Conservation (phyloP, 2,329 filamentous ascomycete species). For the Sporothrix globosa region DNA sequence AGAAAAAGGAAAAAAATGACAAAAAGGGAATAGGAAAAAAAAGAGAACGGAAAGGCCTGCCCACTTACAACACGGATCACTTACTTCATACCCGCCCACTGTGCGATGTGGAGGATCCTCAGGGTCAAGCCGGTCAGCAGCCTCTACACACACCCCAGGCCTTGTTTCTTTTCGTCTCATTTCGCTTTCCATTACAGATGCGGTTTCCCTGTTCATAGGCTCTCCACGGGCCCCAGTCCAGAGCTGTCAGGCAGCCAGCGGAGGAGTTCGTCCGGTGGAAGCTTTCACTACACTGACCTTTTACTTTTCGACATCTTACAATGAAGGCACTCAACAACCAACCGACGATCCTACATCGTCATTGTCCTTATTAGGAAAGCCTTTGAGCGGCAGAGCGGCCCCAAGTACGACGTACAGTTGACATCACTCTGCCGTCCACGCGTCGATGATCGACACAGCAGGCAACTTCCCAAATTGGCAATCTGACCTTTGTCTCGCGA, state of each 20-base stretch:
- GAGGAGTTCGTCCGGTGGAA: conserved; percentile 23
- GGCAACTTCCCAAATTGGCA: conserved; percentile 2
- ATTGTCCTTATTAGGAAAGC: background rate
- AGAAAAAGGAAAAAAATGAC: background rate
- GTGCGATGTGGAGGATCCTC: background rate
- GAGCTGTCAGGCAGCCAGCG: background rate
- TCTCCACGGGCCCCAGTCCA: background rate
- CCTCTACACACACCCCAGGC: conserved; percentile 12
- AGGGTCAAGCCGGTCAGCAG: background rate
- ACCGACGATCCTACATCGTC: background rate
- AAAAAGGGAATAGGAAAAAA: background rate
- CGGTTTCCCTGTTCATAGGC: background rate
- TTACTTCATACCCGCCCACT: background rate
- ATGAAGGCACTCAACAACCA: background rate
- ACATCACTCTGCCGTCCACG: background rate
- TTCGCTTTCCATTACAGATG: background rate
- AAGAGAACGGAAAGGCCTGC: background rate
- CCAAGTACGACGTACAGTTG: background rate
- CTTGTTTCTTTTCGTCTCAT: no score
- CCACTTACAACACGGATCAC: background rate
- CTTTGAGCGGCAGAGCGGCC: no score
- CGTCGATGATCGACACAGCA: conserved; percentile 5
- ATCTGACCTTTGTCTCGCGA: background rate
- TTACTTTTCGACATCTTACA: background rate
- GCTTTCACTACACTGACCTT: background rate